A percentile compares a stretch with the other conserved stretches of the same genome.
Conservation (phyloP, 163 green algal species). For the Chlorella variabilis region DNA sequence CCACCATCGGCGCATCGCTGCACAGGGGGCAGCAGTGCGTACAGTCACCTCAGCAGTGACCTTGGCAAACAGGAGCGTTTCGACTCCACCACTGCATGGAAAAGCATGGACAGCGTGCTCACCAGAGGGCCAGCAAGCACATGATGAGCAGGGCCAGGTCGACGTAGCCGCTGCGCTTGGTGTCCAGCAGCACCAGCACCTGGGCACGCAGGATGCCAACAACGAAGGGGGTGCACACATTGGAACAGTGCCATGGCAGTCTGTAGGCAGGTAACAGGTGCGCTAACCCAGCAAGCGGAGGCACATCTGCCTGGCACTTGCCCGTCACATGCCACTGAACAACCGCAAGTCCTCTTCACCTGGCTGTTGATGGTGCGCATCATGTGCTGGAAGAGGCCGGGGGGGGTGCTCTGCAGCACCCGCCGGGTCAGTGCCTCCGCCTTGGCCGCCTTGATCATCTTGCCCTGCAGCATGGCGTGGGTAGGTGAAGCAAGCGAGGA, state of each 20-base stretch:
- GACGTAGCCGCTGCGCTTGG: conserved; percentile 18
- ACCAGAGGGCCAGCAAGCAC: conserved; percentile 34
- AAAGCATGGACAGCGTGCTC: background rate
- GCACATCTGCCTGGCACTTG: no score
- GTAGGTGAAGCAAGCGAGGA: background rate
- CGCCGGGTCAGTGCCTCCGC: conserved; percentile 42
- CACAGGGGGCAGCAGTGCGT: background rate
- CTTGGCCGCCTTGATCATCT: conserved; percentile 35
- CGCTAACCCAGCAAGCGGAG: no score
- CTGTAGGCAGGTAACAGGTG: no score
- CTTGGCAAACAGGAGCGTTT: no score
- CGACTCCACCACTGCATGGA: no score
- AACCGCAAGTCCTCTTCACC: no score
- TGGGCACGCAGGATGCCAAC: background rate
- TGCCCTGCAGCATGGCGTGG: conserved; percentile 17
- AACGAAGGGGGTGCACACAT: background rate
- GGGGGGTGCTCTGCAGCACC: conserved; percentile 23
- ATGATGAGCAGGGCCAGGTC: conserved; percentile 31
- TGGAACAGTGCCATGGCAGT: no score
- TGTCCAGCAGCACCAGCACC: conserved; percentile 38
- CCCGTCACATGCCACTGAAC: no score
- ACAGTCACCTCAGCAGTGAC: no score
- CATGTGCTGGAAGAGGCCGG: conserved; percentile 48
- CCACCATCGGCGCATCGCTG: conserved; percentile 18
- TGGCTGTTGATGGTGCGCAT: conserved; percentile 47